Evolutionary conservation across 2,329 filamentous ascomycete genomes (phyloP), one percentile per base, ranked within the genome.

Genomic region (Ploettnerulaceae sp.): DNA sequence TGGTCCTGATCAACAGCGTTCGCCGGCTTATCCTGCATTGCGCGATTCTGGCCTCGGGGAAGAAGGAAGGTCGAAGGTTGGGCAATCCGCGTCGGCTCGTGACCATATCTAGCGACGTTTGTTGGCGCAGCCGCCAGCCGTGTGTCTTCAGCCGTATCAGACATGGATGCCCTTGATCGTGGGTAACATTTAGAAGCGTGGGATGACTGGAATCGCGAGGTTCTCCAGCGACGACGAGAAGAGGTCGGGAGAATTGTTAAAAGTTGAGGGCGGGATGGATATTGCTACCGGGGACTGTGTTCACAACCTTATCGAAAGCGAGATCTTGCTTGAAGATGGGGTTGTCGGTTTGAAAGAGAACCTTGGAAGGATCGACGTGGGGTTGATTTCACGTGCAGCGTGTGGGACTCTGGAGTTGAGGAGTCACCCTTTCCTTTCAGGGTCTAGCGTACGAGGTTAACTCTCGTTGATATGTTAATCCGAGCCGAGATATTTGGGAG

Each of bases 1-100:
- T 90, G 85, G 64, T 90, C 86, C 69, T 75, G 80, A 66, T 91
- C 86, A 48, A 86, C 72, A 51, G 77, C 74, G 60, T 74, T 82
- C 66, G 76, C 67, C 53, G 73, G 70, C 50, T 59, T 57, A 42
- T 62, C 58, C 47, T 58, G 52, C 56, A 62, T 61, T 35, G 57
- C 54, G 54, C 55, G 57, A 51, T 59, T 61, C 39, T 56, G 56
- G 42, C 56, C 57, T 57, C 55, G 57, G 45, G 62, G 59, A 47
- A 62, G 59, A 45, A 63, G 61, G 47, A 64, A 65, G 20, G 63
- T 64, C 32, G 60, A 64, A 54, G 63, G 63, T 59, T 64, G 61
- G 52, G 61, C 61, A 54, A 64, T 60, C 49, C 53, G 47, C 29
- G 55, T 49, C 29, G 55, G 51, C 55, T 62, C 60, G 57, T 60